These are phyloP conservation scores for Plasmodium cynomolgi DNA, from an alignment of 169 alveolate genomes.

Conservation along the genomic window DNA sequence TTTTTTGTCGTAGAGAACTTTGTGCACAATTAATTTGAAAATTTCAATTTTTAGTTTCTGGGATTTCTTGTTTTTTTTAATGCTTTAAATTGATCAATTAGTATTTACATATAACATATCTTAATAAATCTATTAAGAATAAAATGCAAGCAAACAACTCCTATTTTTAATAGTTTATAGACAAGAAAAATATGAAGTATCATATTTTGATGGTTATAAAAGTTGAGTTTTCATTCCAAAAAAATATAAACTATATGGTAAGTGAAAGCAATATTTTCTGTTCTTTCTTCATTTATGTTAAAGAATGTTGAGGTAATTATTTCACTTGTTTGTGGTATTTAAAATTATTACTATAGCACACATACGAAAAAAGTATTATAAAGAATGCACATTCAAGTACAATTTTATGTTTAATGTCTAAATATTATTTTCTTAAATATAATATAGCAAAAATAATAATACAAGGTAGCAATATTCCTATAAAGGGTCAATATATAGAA, in stretches of 20 bases:
- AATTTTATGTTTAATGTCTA: background rate
- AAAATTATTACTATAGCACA: background rate
- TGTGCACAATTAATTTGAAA: constrained; percentile 1
- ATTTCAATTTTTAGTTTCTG: background rate
- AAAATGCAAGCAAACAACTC: background rate
- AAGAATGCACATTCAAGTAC: background rate
- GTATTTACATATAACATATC: background rate
- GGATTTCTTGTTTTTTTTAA: background rate
- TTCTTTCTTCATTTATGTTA: background rate
- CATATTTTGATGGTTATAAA: background rate
- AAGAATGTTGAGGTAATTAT: background rate
- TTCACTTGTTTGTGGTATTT: background rate
- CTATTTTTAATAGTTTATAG: background rate
- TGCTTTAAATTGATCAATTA: background rate
- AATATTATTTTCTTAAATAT: background rate
- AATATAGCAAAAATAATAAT: background rate
- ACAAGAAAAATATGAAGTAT: background rate
- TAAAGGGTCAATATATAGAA: background rate
- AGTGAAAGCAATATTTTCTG: background rate
- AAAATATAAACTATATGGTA: background rate
- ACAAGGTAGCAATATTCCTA: background rate
- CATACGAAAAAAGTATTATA: background rate
- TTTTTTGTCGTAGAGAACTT: background rate
- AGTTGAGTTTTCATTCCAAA: background rate
- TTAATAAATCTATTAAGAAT: background rate